These are phyloP conservation scores for Rhododendron henanense DNA, from an alignment of 148 eudicot genomes.

Conservation along the genomic window DNA sequence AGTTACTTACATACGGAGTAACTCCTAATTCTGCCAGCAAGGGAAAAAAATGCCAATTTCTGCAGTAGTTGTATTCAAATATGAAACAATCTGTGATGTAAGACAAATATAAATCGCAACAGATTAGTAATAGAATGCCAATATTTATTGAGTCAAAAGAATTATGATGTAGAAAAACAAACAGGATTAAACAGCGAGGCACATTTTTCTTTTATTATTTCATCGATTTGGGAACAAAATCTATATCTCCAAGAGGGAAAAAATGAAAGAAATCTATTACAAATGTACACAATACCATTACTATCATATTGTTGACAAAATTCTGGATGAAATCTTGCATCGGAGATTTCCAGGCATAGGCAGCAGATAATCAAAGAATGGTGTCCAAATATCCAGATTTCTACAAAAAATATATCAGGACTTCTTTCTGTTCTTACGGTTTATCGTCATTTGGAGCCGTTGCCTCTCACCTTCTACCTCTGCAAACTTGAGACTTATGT, in stretches of 20 bases:
- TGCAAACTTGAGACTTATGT: slow-evolving; percentile 86
- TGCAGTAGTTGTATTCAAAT: not conserved
- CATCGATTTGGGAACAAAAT: slow-evolving; percentile 17
- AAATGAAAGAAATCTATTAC: not conserved
- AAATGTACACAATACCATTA: not conserved
- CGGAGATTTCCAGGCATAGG: not conserved
- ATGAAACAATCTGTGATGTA: not conserved
- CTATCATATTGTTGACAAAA: not conserved
- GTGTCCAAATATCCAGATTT: slow-evolving; percentile 3
- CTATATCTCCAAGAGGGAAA: not conserved
- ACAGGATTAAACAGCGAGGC: not conserved
- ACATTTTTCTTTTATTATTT: not conserved
- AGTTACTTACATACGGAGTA: not conserved
- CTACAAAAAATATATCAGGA: not conserved
- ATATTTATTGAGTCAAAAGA: not conserved
- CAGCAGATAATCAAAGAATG: slow-evolving; percentile 7
- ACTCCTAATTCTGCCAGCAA: not conserved
- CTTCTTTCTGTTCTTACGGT: slow-evolving; percentile 63
- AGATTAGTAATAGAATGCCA: not conserved
- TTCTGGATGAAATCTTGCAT: not conserved
- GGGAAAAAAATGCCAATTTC: not conserved
- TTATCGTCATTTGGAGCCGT: slow-evolving; percentile 66
- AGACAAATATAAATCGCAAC: not conserved
- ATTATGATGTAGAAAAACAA: not conserved
- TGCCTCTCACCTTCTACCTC: slow-evolving; percentile 97